Conservation (phyloP, 345 rosid species). For the Carallia pectinifolia region DNA sequence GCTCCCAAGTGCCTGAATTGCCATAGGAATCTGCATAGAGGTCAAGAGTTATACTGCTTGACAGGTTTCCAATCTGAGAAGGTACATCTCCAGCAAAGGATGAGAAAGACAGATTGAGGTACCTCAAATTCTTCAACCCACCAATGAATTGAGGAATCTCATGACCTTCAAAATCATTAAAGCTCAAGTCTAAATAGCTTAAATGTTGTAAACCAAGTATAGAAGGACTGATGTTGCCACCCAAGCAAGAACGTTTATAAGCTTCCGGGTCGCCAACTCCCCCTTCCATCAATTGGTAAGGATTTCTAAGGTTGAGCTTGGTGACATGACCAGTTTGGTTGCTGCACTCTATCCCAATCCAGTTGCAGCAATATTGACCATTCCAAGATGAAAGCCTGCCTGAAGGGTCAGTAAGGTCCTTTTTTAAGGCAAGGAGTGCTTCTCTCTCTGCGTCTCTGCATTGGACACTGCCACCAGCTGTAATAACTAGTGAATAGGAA, state of each 20-base stretch:
- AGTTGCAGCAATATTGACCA: conserved; percentile 29
- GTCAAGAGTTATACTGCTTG: conserved; percentile 24
- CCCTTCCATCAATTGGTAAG: neutral
- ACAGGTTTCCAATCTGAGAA: conserved; percentile 28
- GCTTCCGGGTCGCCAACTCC: neutral
- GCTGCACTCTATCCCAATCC: conserved; percentile 29
- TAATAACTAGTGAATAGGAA: neutral
- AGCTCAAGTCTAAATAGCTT: conserved; percentile 28
- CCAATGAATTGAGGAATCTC: conserved; percentile 32
- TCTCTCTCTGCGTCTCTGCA: conserved; percentile 25
- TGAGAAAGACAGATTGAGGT: conserved; percentile 29
- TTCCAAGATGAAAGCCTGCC: conserved; percentile 30
- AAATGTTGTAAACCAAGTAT: conserved; percentile 17
- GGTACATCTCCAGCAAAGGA: conserved; percentile 25
- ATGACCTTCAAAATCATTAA: conserved; percentile 23
- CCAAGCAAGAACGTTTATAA: conserved; percentile 4
- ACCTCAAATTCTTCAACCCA: conserved; percentile 13
- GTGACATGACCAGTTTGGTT: conserved; percentile 21
- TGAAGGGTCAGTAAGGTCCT: conserved; percentile 16
- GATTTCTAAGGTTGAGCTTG: conserved; percentile 17
- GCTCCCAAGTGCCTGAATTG: conserved; percentile 3
- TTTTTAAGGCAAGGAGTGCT: conserved; percentile 29
- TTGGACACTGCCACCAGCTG: neutral
- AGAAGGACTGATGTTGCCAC: conserved; percentile 31
- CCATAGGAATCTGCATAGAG: conserved; percentile 9